Conservation (phyloP, 1,284 basidiomycete genomes). For the Erythrobasidium hasegawianum region DNA sequence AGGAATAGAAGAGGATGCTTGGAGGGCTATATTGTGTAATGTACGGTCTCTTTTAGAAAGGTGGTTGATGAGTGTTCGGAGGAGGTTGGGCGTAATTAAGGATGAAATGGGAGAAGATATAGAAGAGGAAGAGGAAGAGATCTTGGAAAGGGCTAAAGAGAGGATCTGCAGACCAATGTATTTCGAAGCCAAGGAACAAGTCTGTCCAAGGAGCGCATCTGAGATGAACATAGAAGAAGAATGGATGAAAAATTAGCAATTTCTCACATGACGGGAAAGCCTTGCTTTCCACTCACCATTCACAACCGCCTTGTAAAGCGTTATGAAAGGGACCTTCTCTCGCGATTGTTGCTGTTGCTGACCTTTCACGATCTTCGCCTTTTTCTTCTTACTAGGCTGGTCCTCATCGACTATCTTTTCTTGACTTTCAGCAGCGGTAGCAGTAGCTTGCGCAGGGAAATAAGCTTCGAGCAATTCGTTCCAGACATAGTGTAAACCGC, state of each 20-base stretch:
- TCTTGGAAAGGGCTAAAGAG: slow-evolving; percentile 1
- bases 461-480: slow-evolving; percentile 72
- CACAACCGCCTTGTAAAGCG: slow-evolving; percentile 84
- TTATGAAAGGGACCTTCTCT: slow-evolving; percentile 69
- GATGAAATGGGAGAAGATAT: too few species aligned
- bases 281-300: too few species aligned
- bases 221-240: too few species aligned
- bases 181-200: slow-evolving; percentile 3
- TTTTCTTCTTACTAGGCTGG: slow-evolving; percentile 19
- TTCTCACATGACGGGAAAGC: too few species aligned
- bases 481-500: slow-evolving; percentile 91
- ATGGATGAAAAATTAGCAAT: too few species aligned
- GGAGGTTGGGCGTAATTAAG: slow-evolving; percentile 92
- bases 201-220: slow-evolving; percentile 17
- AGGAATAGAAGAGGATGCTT: slow-evolving; percentile 71
- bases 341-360: slow-evolving; percentile 32
- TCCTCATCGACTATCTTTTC: too few species aligned
- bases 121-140: neutral
- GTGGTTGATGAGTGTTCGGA: slow-evolving; percentile 96
- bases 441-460: slow-evolving; percentile 54
- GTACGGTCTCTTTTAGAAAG: slow-evolving; percentile 80
- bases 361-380: slow-evolving; percentile 17
- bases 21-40: slow-evolving; percentile 78
- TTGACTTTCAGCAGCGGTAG: too few species aligned
- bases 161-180: slow-evolving; percentile 35